Conservation (phyloP, 1,284 basidiomycete species). For the Ganoderma sinense region DNA sequence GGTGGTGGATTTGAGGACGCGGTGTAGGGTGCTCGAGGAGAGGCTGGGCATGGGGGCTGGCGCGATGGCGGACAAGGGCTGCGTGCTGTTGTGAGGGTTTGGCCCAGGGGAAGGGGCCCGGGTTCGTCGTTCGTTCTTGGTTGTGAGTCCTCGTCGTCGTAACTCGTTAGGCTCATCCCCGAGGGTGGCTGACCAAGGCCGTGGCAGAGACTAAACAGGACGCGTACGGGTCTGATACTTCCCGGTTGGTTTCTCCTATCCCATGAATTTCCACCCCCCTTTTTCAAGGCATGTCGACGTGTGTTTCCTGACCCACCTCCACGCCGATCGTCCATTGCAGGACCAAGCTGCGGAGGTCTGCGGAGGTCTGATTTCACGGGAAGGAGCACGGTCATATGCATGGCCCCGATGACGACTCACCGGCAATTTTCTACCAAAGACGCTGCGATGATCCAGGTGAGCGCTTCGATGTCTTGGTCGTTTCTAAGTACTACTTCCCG, state of each 20-base stretch:
- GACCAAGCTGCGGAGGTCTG: not conserved
- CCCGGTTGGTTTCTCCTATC: not conserved
- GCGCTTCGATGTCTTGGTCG: not conserved
- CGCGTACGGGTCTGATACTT: too few relatives aligned
- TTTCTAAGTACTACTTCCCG: not conserved
- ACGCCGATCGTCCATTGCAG: not conserved
- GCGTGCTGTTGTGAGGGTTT: slow-evolving; percentile 34
- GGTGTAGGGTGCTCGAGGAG: slow-evolving; percentile 54
- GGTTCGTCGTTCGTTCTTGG: not conserved
- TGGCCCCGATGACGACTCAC: not conserved
- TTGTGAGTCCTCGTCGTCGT: not conserved
- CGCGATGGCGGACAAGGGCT: slow-evolving; percentile 31
- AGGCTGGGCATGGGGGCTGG: slow-evolving; percentile 33
- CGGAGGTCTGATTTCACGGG: not conserved
- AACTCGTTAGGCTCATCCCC: not conserved
- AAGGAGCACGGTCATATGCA: not conserved
- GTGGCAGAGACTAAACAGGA: not conserved
- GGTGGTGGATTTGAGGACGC: slow-evolving; percentile 58
- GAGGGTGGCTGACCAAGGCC: not conserved
- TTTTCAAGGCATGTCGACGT: too few relatives aligned
- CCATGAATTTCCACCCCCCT: not conserved
- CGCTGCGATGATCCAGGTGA: not conserved
- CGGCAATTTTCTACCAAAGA: not conserved
- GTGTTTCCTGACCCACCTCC: too few relatives aligned
- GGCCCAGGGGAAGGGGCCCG: too few relatives aligned